Evolutionary conservation across 75 land plant species (phyloP), one percentile per base, ranked within the genome.

Genomic region (Larix kaempferi): DNA sequence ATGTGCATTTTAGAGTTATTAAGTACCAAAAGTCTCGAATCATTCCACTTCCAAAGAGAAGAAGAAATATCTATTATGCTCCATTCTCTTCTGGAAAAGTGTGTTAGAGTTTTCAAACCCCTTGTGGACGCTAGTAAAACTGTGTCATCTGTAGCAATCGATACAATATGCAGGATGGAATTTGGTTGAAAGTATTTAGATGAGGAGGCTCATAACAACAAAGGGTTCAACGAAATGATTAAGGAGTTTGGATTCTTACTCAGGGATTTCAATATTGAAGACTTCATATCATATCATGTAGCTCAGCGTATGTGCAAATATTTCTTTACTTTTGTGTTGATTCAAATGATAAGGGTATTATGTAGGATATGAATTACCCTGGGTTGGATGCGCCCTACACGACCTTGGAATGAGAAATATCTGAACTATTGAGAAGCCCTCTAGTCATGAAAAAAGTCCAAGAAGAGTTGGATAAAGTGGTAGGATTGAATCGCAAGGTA

Each of bases 321-420:
- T 29, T 29, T 29, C 33, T 29, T 29, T 29, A 29, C 33, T 0
- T 29, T 29, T 29, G 33, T 1, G 33, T 29, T 29, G 33, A 29
- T 29, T 29, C 33, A 29, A 0, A 29, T 17, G 21, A 4, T 57
- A 57, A 2, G 1, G 13, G 1, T 0, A 6, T 67, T 16, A 1
- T 67, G 17, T 10, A 91, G 94, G 80, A 89, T 76, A 78, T 91
- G 77, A 83, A 89, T 58, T 33, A 82, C 0, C 91, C 91, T 0
- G 93, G 91, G 10, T 85, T 88, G 0, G 91, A 91, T 77, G 81
- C 91, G 0, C 74, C 93, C 33, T 84, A 91, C 3, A 84, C 84
- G 78, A 80, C 93, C 14, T 76, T 80, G n/a, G 93, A 91, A 52
- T 91, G 93, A 91, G 93, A 81, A 26, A 63, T 91, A 39, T 82